Base-by-base conservation (phyloP, 345 rosid species). In the Combretum micranthum region DNA sequence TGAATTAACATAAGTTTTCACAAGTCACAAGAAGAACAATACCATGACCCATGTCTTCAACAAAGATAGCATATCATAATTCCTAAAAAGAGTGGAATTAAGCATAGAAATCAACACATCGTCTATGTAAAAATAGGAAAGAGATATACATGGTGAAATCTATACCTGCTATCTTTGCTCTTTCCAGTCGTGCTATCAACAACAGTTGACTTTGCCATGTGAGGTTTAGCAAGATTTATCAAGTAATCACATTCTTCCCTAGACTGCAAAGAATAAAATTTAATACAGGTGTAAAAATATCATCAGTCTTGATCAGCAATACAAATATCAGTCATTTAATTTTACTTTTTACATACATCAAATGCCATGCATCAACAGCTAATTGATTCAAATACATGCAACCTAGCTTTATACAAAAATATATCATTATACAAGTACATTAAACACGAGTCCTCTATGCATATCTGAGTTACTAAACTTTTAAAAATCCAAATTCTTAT, bases 111-210 rank as follows among this genome's bases (percentile, higher is more conserved):
- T 20, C 26, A 11, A 20, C n/a, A 23, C 21, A 20, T 14, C 20
- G 8, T 43, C 37, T 51, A 44, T 47, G 23, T 23, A 4, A 17
- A 20, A 48, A 43, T 14, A 55, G 6, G 44, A 50, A 5, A 39
- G 15, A 49, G 18, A 17, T 44, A 57, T 21, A 20, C 42, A 49
- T 16, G 6, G n/a, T 55, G 15, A 69, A 60, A 63, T 23, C 4
- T 55, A 16, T 59, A 87, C 97, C 92, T 90, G 83, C 97, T 90
- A 65, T 87, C 96, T 69, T 63, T 87, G 74, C 92, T 93, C 73
- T 68, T 76, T 44, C 97, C 96, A 14, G 97, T 87, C 64, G 77
- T 48, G 72, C 80, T 80, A 72, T 93, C 97, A 50, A 87, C 97
- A 59, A 90, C 99, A 57, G 90, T 72, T 44, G 99, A 85, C 83